A percentile compares a stretch with the other conserved stretches of the same genome.
Evolutionary conservation across 1,284 basidiomycete species (phyloP).

Genomic region (Pseudomicrostroma phylloplanum): DNA sequence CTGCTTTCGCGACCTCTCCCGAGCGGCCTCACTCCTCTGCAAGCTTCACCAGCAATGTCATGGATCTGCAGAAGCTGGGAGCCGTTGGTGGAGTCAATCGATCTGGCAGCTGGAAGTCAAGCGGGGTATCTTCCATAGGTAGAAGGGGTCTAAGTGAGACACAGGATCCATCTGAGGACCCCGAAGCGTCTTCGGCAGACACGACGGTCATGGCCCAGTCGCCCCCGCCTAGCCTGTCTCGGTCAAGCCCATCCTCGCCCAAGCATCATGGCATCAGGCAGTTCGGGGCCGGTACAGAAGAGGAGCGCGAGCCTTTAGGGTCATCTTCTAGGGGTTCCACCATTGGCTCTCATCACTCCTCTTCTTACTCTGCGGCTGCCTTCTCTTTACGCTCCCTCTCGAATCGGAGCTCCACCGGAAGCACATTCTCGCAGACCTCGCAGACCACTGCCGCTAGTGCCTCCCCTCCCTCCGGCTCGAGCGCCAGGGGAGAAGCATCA

Average conservation of each 20-base stretch:
- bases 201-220: no score
- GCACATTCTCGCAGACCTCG: slow-evolving; percentile 6
- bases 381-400: slow-evolving; percentile 34
- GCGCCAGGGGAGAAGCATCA: no score
- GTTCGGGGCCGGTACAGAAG: neutral
- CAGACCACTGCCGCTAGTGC: no score
- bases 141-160: neutral
- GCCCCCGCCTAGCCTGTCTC: no score
- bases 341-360: slow-evolving; percentile 1
- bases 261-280: no score
- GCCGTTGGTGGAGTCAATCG: slow-evolving; percentile 40
- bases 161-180: no score
- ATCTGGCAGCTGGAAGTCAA: slow-evolving; percentile 30
- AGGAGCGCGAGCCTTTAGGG: slow-evolving; percentile 1
- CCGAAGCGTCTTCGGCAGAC: no score
- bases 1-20: neutral
- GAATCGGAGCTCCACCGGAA: slow-evolving; percentile 32
- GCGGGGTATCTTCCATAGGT: neutral
- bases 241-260: no score
- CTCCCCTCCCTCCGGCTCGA: no score
- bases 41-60: neutral
- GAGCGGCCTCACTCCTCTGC: neutral
- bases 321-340: slow-evolving; percentile 22
- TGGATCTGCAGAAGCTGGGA: neutral
- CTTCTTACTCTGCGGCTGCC: slow-evolving; percentile 28